Evolutionary conservation across 2,329 filamentous ascomycete species (phyloP).

Genomic region (Penicillium brasilianum): DNA sequence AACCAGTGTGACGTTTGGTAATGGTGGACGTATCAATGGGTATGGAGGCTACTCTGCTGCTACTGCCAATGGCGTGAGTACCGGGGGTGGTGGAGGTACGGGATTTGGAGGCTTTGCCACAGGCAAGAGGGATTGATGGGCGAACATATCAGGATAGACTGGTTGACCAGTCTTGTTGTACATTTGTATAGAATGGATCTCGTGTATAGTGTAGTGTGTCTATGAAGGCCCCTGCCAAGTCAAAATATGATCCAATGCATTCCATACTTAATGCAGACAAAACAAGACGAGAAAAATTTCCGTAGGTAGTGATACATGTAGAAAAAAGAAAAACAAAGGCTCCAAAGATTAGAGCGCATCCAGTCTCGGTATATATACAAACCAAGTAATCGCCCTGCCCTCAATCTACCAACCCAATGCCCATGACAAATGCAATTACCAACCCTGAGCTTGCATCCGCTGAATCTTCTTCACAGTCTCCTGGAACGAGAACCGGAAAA

Average conservation of each 20-base stretch:
- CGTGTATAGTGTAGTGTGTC: slow-evolving; percentile 2
- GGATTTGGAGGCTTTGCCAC: slow-evolving; percentile 46
- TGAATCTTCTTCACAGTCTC: slow-evolving; percentile 49
- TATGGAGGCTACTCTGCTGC: slow-evolving; percentile 61
- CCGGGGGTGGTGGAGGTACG: slow-evolving; percentile 30
- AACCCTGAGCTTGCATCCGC: slow-evolving; percentile 53
- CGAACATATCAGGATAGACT: neutral
- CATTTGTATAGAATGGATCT: slow-evolving; percentile 16
- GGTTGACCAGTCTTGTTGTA: neutral
- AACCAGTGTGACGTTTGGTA: slow-evolving; percentile 59
- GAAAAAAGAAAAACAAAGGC: slow-evolving; percentile 16
- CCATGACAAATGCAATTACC: slow-evolving; percentile 36
- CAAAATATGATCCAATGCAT: slow-evolving; percentile 26
- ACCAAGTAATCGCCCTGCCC: slow-evolving; percentile 11
- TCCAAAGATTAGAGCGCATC: neutral
- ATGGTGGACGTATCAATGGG: slow-evolving; percentile 58
- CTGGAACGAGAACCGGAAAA: slow-evolving; percentile 52
- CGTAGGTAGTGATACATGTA: slow-evolving; percentile 24
- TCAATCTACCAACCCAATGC: neutral
- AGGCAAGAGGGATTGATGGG: slow-evolving; percentile 50
- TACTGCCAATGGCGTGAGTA: slow-evolving; percentile 15
- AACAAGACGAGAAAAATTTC: slow-evolving; percentile 14
- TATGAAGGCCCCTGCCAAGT: neutral
- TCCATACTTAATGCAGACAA: slow-evolving; percentile 28
- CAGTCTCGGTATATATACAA: slow-evolving; percentile 26